Percentiles rank a stretch among this genome's conserved stretches.
Evolutionary conservation across 2,329 filamentous ascomycete species (phyloP).

Genomic region (Monosporascus sp.): DNA sequence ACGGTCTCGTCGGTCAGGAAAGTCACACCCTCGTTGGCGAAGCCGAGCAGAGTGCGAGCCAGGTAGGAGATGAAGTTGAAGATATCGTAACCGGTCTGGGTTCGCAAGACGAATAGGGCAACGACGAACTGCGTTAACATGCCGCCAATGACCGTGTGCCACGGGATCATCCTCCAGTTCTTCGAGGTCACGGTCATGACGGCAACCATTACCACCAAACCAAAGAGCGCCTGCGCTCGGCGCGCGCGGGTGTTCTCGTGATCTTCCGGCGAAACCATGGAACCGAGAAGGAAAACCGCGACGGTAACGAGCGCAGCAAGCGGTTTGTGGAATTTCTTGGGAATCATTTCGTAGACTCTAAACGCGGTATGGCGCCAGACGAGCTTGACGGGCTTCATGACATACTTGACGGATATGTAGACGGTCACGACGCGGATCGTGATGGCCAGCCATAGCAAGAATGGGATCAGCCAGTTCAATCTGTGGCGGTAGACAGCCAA

Average conservation of each 20-base stretch:
- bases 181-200: conserved; percentile 66
- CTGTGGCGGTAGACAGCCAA: conserved; percentile 61
- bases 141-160: conserved; percentile 80
- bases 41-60: conserved; percentile 69
- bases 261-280: conserved; percentile 67
- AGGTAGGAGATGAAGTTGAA: conserved; percentile 82
- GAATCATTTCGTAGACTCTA: conserved; percentile 55
- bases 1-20: conserved; percentile 60
- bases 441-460: conserved; percentile 73
- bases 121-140: conserved; percentile 87
- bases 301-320: conserved; percentile 60
- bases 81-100: conserved; percentile 77
- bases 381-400: conserved; percentile 61
- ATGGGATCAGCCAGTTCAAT: conserved; percentile 78
- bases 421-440: conserved; percentile 69
- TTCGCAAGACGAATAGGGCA: conserved; percentile 81
- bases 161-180: conserved; percentile 58
- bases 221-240: conserved; percentile 76
- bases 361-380: conserved; percentile 63
- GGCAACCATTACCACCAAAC: conserved; percentile 65
- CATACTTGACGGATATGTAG: conserved; percentile 62
- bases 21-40: conserved; percentile 64
- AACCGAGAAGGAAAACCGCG: conserved; percentile 68
- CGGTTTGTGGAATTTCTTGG: conserved; percentile 59
- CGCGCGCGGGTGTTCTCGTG: conserved; percentile 74